Conservation (phyloP, 2,329 filamentous ascomycete species). For the Colletotrichum costaricense region DNA sequence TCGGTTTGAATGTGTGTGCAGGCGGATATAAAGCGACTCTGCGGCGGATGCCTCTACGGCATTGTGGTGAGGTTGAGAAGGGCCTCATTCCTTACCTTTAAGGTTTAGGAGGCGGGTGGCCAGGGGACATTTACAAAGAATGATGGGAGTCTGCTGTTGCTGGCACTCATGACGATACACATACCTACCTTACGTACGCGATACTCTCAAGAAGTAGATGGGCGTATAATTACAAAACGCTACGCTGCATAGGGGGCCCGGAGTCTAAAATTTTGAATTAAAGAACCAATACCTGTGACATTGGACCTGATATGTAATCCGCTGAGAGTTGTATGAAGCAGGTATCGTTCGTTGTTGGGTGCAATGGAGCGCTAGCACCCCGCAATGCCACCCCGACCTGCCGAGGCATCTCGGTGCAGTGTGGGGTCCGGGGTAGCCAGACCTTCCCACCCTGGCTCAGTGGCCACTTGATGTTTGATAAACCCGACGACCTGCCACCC, state of each 20-base stretch:
- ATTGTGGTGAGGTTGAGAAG: background rate
- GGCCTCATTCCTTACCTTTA: background rate
- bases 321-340: background rate
- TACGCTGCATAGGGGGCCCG: background rate
- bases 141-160: background rate
- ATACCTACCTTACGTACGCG: conserved; percentile 20
- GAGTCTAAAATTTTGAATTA: conserved; percentile 1
- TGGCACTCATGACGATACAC: background rate
- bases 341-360: too few species aligned
- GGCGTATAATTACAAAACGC: background rate
- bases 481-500: background rate
- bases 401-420: conserved; percentile 35
- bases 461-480: background rate
- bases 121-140: background rate
- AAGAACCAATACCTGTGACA: too few species aligned
- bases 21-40: background rate
- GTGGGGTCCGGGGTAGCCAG: conserved; percentile 34
- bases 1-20: background rate
- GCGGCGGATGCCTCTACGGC: background rate
- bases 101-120: too few species aligned
- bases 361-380: conserved; percentile 17
- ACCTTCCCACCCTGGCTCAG: background rate
- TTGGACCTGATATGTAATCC: background rate
- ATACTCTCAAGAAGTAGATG: background rate
- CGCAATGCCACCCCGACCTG: conserved; percentile 27